These are phyloP conservation scores for Stachybotrys chartarum DNA, from an alignment of 2,329 filamentous ascomycete species.

Conservation along the genomic window DNA sequence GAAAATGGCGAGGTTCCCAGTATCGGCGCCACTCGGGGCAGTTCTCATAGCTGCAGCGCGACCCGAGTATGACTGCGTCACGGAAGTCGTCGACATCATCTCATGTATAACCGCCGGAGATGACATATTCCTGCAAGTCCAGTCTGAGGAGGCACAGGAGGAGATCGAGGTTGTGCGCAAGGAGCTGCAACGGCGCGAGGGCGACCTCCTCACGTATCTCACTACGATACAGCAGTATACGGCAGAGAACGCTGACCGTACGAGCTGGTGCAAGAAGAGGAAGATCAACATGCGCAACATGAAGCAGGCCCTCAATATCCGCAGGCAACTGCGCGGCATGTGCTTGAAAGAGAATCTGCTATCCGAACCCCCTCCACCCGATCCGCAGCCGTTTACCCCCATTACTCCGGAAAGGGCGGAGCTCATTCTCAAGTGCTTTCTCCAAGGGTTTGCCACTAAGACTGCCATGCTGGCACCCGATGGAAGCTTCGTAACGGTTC, in stretches of 20 bases:
- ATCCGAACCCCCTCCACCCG: conserved; percentile 33
- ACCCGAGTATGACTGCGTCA: conserved; percentile 63
- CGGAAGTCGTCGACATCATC: conserved; percentile 81
- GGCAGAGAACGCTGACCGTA: conserved; percentile 46
- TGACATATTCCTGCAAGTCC: conserved; percentile 54
- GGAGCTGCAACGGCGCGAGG: conserved; percentile 53
- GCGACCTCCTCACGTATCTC: conserved; percentile 58
- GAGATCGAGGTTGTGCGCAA: conserved; percentile 45
- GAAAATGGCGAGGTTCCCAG: conserved; percentile 75
- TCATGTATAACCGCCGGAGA: conserved; percentile 56
- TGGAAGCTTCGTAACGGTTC: conserved; percentile 51
- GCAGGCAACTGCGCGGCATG: conserved; percentile 52
- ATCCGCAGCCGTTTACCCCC: conserved; percentile 50
- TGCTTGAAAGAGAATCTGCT: conserved; percentile 47
- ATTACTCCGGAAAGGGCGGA: conserved; percentile 47
- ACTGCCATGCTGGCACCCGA: conserved; percentile 56
- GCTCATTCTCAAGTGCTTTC: conserved; percentile 51
- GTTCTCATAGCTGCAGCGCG: conserved; percentile 75
- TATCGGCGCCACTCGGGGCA: conserved; percentile 73
- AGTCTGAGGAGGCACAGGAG: conserved; percentile 49
- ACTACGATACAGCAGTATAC: conserved; percentile 57
- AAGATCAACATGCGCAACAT: conserved; percentile 54
- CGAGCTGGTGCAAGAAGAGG: conserved; percentile 50
- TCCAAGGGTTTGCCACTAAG: conserved; percentile 53
- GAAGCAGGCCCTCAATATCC: conserved; percentile 54